Percentiles rank a stretch among this genome's conserved stretches.
phyloP scores from a whole-genome alignment of 1,284 basidiomycete species.

The Cryptococcus maquisensis region DNA sequence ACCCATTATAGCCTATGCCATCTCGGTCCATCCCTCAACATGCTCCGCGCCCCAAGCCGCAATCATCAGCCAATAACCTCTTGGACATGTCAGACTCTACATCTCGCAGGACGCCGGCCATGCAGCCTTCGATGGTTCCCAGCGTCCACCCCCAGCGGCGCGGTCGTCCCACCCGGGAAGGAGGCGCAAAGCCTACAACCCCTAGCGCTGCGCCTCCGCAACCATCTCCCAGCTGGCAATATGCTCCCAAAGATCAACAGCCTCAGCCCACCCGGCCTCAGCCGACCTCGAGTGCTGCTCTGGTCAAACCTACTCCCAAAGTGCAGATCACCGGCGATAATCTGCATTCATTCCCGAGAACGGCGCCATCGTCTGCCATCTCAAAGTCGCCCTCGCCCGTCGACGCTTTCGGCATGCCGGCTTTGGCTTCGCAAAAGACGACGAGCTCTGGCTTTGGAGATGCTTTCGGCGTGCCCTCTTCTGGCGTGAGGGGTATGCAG shows the following conservation, averaged over 20 bases:
- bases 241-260: slow-evolving; percentile 2
- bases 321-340: background rate
- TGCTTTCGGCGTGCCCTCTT: slow-evolving; percentile 20
- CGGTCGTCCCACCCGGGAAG: slow-evolving; percentile 41
- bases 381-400: slow-evolving; percentile 8
- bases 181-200: slow-evolving; percentile 9
- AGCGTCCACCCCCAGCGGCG: slow-evolving; percentile 44
- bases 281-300: slow-evolving; percentile 9
- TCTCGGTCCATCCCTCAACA: slow-evolving; percentile 12
- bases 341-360: background rate
- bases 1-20: slow-evolving; percentile 19
- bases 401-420: slow-evolving; percentile 39
- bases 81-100: slow-evolving; percentile 44
- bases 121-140: slow-evolving; percentile 30
- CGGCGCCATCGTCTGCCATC: background rate
- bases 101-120: slow-evolving; percentile 12
- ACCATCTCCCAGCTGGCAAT: slow-evolving; percentile 1
- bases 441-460: slow-evolving; percentile 28
- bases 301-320: slow-evolving; percentile 34
- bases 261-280: background rate
- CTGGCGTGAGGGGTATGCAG: background rate
- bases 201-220: slow-evolving; percentile 7
- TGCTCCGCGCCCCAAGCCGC: slow-evolving; percentile 5
- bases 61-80: slow-evolving; percentile 26
- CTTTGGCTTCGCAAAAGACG: background rate